Conservation (phyloP, 768 basidiomycete genomes). For the Royoungia palumana region DNA sequence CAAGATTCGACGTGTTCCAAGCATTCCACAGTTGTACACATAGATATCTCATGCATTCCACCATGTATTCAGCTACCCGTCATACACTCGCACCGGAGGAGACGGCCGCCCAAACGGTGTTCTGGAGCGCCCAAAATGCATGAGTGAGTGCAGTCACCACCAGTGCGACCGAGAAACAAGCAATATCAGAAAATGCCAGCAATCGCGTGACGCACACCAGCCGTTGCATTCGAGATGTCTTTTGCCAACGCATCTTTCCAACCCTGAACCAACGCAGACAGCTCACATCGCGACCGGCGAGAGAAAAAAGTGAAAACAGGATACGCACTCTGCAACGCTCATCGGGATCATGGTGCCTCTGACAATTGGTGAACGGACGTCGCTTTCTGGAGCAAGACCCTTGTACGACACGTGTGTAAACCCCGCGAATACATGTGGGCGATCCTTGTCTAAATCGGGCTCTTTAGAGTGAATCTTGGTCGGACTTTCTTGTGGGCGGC, state of each 20-base stretch:
- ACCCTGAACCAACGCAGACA: constrained; percentile 12
- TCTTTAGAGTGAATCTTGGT: not conserved
- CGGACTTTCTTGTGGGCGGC: not conserved
- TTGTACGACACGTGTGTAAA: constrained; percentile 13
- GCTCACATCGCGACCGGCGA: constrained; percentile 7
- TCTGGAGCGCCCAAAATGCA: constrained; percentile 15
- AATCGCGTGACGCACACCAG: constrained; percentile 4
- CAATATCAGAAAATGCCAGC: constrained; percentile 12
- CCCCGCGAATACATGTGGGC: constrained; percentile 6
- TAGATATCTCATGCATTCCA: constrained; percentile 3
- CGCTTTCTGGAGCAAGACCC: constrained; percentile 11
- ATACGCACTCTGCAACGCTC: constrained; percentile 20
- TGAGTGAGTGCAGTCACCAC: constrained; percentile 19
- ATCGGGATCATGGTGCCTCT: constrained; percentile 24
- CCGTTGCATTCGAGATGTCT: constrained; percentile 6
- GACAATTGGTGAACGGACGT: constrained; percentile 30
- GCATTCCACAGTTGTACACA: not conserved
- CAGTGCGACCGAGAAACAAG: constrained; percentile 15
- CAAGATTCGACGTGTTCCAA: not conserved
- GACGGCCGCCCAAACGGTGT: constrained; percentile 27
- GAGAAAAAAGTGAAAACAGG: not conserved
- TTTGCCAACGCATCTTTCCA: constrained; percentile 10
- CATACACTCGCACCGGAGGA: constrained; percentile 11
- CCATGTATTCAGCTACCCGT: constrained; percentile 1
- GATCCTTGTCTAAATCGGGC: not conserved